Percentiles rank a stretch among this genome's conserved stretches.
Conservation (phyloP, 2,329 filamentous ascomycete species). For the Colletotrichum agaves region DNA sequence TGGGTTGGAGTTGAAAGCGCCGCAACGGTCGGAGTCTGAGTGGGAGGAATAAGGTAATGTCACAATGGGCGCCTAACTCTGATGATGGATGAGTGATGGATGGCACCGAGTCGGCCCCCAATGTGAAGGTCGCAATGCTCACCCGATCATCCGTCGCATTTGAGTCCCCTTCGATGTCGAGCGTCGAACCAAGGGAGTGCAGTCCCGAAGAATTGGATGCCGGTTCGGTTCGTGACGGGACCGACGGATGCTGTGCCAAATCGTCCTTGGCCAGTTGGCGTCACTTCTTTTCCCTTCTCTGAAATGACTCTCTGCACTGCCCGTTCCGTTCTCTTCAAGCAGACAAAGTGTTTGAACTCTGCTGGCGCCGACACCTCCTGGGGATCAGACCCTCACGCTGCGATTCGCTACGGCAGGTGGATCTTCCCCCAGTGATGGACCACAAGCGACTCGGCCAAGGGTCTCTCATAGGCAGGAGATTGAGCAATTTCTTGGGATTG, state of each 20-base stretch:
- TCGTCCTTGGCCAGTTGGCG: neutral
- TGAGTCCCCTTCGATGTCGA: neutral
- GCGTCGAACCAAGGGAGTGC: neutral
- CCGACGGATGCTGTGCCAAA: neutral
- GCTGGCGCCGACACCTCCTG: slow-evolving; percentile 13
- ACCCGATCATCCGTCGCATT: slow-evolving; percentile 7
- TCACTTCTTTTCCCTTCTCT: neutral
- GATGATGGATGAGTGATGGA: neutral
- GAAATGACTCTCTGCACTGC: neutral
- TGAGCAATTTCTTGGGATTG: slow-evolving; percentile 46
- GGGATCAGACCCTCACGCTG: slow-evolving; percentile 26
- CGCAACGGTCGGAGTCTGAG: slow-evolving; percentile 6
- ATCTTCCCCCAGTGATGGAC: slow-evolving; percentile 22
- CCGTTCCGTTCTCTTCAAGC: neutral
- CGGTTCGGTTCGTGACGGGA: neutral
- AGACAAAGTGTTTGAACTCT: slow-evolving; percentile 7
- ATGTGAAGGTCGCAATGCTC: neutral
- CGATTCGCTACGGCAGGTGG: slow-evolving; percentile 43
- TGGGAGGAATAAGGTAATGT: neutral
- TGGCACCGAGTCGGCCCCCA: neutral
- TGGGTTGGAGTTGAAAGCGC: neutral
- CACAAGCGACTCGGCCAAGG: slow-evolving; percentile 23
- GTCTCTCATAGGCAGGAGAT: slow-evolving; percentile 46
- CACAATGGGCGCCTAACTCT: slow-evolving; percentile 21
- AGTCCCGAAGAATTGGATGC: neutral